Evolutionary conservation across 805 yeast species (phyloP).

Genomic region (Metschnikowia dekortorum): DNA sequence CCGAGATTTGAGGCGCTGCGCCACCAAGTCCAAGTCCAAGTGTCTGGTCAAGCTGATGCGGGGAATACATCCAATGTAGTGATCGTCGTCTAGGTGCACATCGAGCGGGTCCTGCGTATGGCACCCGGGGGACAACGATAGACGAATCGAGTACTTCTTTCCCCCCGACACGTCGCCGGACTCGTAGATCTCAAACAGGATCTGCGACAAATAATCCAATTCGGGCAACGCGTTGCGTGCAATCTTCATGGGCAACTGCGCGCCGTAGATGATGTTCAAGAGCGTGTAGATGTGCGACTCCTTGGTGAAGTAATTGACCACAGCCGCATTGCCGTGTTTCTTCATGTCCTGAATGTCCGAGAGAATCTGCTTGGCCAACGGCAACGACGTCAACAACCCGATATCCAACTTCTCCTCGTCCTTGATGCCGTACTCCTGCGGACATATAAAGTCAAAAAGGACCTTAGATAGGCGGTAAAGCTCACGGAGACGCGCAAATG

Average conservation of each 20-base stretch:
- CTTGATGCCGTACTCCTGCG: conserved; percentile 97
- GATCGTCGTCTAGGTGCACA: conserved; percentile 92
- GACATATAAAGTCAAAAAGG: conserved; percentile 93
- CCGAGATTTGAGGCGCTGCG: conserved; percentile 72
- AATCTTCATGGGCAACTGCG: conserved; percentile 91
- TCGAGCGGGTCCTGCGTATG: conserved; percentile 97
- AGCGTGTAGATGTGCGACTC: conserved; percentile 96
- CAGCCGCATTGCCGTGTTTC: conserved; percentile 73
- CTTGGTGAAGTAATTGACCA: conserved; percentile 89
- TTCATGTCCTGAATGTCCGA: conserved; percentile 77
- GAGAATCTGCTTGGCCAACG: conserved; percentile 83
- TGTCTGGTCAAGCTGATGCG: conserved; percentile 87
- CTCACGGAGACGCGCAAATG: conserved; percentile 78
- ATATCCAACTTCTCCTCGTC: conserved; percentile 94
- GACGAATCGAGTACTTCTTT: conserved; percentile 83
- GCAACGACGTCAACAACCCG: conserved; percentile 90
- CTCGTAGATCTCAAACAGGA: conserved; percentile 89
- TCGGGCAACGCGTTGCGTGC: conserved; percentile 95
- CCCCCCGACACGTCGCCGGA: conserved; percentile 61
- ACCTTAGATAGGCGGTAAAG: conserved; percentile 87
- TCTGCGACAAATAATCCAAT: conserved; percentile 90
- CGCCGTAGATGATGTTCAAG: conserved; percentile 83
- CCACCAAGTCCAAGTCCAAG: conserved; percentile 84
- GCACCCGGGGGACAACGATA: conserved; percentile 96
- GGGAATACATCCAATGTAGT: conserved; percentile 94